A percentile compares a stretch with the other conserved stretches of the same genome.
Conservation (phyloP, 2,329 filamentous ascomycete species). For the Pseudogymnoascus pannorum region DNA sequence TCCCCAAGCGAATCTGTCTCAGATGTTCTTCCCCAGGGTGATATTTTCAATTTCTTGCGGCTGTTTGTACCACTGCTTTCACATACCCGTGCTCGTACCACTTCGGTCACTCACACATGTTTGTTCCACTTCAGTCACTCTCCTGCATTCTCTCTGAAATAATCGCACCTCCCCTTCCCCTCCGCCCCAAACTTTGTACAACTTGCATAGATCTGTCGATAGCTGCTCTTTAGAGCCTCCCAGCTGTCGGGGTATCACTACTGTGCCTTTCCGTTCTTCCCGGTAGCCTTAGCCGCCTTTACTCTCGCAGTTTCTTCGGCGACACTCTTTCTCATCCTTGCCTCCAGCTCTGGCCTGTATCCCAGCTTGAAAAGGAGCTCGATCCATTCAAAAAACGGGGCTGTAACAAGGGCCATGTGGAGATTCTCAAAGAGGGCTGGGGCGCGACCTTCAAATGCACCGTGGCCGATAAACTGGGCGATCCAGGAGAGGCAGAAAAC, state of each 20-base stretch:
- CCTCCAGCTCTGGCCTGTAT: constrained; percentile 81
- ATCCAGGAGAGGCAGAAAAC: constrained; percentile 75
- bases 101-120: background rate
- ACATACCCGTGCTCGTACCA: background rate
- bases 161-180: background rate
- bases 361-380: constrained; percentile 85
- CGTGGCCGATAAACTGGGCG: constrained; percentile 86
- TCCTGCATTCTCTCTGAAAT: background rate
- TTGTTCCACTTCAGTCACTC: background rate
- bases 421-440: constrained; percentile 88
- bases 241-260: constrained; percentile 13
- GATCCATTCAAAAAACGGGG: constrained; percentile 95
- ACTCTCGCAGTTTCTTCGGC: constrained; percentile 61
- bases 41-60: background rate
- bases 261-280: constrained; percentile 42
- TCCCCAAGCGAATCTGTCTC: background rate
- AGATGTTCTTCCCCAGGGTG: background rate
- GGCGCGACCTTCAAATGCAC: constrained; percentile 77
- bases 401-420: constrained; percentile 83
- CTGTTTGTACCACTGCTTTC: background rate
- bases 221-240: background rate
- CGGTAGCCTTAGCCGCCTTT: constrained; percentile 38
- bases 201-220: background rate
- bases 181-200: background rate
- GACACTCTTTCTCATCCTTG: constrained; percentile 69